Conservation (phyloP, 78 protist genomes). For the Protostelium mycophagum region DNA sequence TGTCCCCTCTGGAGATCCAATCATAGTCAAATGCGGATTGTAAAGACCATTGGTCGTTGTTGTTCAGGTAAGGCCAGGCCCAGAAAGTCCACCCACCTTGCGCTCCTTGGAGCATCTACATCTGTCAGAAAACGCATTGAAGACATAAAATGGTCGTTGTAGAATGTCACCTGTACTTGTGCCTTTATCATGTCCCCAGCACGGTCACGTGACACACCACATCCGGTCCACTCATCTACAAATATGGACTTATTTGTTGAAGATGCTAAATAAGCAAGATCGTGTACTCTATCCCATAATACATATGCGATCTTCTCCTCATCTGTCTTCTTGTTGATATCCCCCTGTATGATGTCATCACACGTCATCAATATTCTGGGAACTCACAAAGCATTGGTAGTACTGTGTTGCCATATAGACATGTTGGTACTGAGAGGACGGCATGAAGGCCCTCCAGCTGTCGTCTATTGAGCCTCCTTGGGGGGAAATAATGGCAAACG, state of each 20-base stretch:
- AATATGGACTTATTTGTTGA: no score
- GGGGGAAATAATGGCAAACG: no score
- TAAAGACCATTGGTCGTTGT: background rate
- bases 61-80: background rate
- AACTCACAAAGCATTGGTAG: background rate
- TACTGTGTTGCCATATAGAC: background rate
- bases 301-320: background rate
- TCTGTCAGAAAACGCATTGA: no score
- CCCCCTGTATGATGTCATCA: background rate
- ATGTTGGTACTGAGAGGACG: background rate
- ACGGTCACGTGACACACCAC: background rate
- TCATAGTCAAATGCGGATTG: background rate
- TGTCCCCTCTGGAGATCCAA: background rate
- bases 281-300: no score
- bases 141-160: background rate
- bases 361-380: background rate
- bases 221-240: background rate
- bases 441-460: background rate
- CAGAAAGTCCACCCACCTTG: background rate
- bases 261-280: no score
- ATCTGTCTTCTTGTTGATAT: background rate
- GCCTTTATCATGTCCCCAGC: background rate
- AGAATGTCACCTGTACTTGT: background rate
- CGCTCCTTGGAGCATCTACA: background rate
- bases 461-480: no score